Base-by-base conservation (phyloP, 495 filamentous ascomycete genomes). In the Tuber borchii region DNA sequence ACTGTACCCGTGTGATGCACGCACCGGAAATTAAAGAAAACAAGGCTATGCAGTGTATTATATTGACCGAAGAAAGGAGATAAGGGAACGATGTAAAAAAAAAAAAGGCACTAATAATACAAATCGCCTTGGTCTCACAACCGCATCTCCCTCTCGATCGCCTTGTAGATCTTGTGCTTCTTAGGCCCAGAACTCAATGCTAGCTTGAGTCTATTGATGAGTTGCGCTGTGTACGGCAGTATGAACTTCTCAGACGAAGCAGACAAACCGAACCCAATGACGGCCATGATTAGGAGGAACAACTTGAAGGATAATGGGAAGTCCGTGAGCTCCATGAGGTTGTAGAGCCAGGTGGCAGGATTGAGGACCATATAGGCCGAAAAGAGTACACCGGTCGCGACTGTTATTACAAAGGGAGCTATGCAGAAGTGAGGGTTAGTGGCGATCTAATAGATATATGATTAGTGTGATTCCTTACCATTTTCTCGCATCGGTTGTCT, bases 101-200 rank as follows among this genome's bases (percentile, higher is more conserved):
- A 17, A 34, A 46, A 34, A 17, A 31, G 31, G 56, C 26, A 65
- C 26, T 31, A 65, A 34, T 65, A 65, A 16, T 65, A 65, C 14
- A 74, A 73, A n/a, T 12, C 37, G 46, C 71, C 71, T 43, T 68
- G 68, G 73, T 73, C 77, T 76, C 80, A 85, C 34, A 83, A 84
- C 46, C 88, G 85, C 92, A 97, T 93, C 71, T 89, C 86, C 82
- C 94, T 92, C 70, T 88, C 79, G 17, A 97, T 87, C 40, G 92
- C 82, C 84, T 98, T 99, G 82, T 97, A 97, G 84, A 90, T 86
- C 83, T 97, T 97, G 76, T 93, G 87, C 81, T 90, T 89, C 85
- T 97, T 97, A 44, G 86, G 84, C 79, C 86, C 85, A 73, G 87
- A 87, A 0, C 88, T 88, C 70, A 93, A 40, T 7, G 81, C 83